Evolutionary conservation across 148 eudicot species (phyloP), one percentile per base, ranked within the genome.

Genomic region (Heliosperma pusillum): DNA sequence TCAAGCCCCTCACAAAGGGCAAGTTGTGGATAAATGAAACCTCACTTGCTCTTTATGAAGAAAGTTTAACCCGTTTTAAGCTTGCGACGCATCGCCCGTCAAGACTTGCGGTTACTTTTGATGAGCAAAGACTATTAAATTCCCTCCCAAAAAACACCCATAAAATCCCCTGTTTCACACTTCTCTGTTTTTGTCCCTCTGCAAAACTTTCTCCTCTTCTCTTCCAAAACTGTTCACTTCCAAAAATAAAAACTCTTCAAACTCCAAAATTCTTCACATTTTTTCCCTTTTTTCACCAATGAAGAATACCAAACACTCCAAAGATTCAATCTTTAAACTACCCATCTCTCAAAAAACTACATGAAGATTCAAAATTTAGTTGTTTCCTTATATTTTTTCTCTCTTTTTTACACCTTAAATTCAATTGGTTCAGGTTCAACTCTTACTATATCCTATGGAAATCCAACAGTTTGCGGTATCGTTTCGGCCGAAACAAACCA

Each of bases 401-500:
- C 44, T 10, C 70, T 67, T 5, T 86, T 73, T 1, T 24, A 63
- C 20, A 17, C 47, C 22, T n/a, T 30, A 73, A 42, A 77, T 58
- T 77, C 74, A 53, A 81, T 92, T 59, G 87, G 86, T 80, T 79
- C 82, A 75, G 87, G 90, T 40, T 72, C 85, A 77, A 74, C 89
- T 47, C 81, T 90, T 73, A 45, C 88, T 71, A 82, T 86, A 71
- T 87, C 86, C 70, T 76, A 74, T 73, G 69, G 82, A 67, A 72
- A 81, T 61, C 26, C 79, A 69, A 87, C 96, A 15, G 73, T 95
- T 79, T 95, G 98, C 81, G 88, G 88, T 45, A 82, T 92, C 66
- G 82, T 81, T n/a, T 85, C 97, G 17, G 80, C 81, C 7, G 80
- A 82, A 24, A 53, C 79, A 10, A 78, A 52, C 21, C 89, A 83